phyloP scores from a whole-genome alignment of 2,329 filamentous ascomycete genomes.

The Apiospora malaysiana region DNA sequence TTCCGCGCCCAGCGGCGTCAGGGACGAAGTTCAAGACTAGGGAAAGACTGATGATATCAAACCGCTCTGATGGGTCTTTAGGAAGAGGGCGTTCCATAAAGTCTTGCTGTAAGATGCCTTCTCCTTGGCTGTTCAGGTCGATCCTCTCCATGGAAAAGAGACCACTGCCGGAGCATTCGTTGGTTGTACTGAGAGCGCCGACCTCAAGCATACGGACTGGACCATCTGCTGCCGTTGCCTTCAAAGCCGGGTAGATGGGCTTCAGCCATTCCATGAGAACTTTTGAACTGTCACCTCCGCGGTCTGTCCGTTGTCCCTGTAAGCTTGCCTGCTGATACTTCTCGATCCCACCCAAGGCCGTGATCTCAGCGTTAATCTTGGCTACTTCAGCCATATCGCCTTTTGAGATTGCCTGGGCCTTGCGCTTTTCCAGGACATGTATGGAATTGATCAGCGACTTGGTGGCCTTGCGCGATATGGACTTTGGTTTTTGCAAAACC shows the following conservation, averaged over 20 bases:
- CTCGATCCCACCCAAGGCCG: slow-evolving; percentile 64
- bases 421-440: slow-evolving; percentile 69
- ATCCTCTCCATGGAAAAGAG: slow-evolving; percentile 80
- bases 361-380: slow-evolving; percentile 58
- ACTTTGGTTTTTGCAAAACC: slow-evolving; percentile 54
- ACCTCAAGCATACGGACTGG: slow-evolving; percentile 80
- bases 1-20: slow-evolving; percentile 73
- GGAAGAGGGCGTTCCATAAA: slow-evolving; percentile 91
- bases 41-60: slow-evolving; percentile 91
- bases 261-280: slow-evolving; percentile 69
- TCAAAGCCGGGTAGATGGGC: slow-evolving; percentile 37
- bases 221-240: slow-evolving; percentile 25
- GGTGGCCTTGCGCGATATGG: slow-evolving; percentile 70
- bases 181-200: slow-evolving; percentile 82
- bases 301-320: slow-evolving; percentile 69
- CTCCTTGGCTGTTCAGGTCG: slow-evolving; percentile 85
- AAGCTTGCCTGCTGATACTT: slow-evolving; percentile 72
- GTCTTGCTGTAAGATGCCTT: slow-evolving; percentile 84
- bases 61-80: slow-evolving; percentile 62
- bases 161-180: slow-evolving; percentile 78
- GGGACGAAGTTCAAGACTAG: slow-evolving; percentile 95
- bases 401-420: slow-evolving; percentile 58
- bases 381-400: slow-evolving; percentile 57
- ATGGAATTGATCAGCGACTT: slow-evolving; percentile 69
- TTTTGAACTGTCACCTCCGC: slow-evolving; percentile 71